These are phyloP conservation scores for Phytophthora foliorum DNA, from an alignment of 352 stramenopile genomes.

Conservation along the genomic window DNA sequence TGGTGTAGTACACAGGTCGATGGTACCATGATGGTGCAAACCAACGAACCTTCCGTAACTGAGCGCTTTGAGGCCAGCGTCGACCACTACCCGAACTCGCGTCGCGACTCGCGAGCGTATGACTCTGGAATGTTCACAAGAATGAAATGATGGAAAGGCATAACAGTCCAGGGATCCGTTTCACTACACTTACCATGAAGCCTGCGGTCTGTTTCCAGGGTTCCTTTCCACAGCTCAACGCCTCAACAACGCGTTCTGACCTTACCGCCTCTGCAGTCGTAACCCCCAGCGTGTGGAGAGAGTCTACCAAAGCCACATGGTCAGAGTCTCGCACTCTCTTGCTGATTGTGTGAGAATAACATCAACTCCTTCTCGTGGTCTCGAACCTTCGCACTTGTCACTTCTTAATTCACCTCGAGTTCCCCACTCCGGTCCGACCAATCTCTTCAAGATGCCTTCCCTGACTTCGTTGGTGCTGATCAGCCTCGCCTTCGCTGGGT, in stretches of 20 bases:
- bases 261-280: slow-evolving; percentile 6
- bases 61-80: neutral
- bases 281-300: neutral
- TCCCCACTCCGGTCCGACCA: slow-evolving; percentile 13
- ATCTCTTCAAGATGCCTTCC: slow-evolving; percentile 28
- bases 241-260: neutral
- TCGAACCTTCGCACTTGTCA: slow-evolving; percentile 5
- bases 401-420: slow-evolving; percentile 26
- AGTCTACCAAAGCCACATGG: slow-evolving; percentile 24
- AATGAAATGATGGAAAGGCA: neutral
- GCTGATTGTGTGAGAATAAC: slow-evolving; percentile 5
- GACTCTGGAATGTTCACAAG: neutral
- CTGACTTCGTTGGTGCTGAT: slow-evolving; percentile 19
- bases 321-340: slow-evolving; percentile 18
- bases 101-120: no score
- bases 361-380: slow-evolving; percentile 10
- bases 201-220: neutral
- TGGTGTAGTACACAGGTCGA: neutral
- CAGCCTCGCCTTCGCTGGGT: slow-evolving; percentile 11
- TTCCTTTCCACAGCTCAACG: neutral
- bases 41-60: neutral
- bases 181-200: neutral
- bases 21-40: neutral
- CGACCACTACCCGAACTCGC: no score
- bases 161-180: slow-evolving; percentile 5